phyloP scores from a whole-genome alignment of 306 rosid species.

The Cucurbita ficifolia region DNA sequence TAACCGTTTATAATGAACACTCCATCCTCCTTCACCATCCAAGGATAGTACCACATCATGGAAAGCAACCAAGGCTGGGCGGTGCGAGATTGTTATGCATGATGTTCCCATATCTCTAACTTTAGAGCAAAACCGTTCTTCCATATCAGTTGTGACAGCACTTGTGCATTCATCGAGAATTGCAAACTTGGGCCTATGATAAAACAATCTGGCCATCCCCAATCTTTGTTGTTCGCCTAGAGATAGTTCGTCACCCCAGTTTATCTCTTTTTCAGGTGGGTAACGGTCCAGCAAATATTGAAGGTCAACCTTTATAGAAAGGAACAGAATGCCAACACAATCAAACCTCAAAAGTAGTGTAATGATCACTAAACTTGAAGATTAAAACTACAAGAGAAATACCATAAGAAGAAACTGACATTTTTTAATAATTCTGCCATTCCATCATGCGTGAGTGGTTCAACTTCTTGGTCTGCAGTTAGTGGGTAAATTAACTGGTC shows the following conservation, averaged over 20 bases:
- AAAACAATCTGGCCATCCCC: constrained; percentile 99
- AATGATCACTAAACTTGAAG: background rate
- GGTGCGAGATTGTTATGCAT: constrained; percentile 97
- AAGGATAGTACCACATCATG: constrained; percentile 89
- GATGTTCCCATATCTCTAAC: constrained; percentile 99
- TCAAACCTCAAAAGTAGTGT: background rate
- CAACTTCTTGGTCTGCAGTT: constrained; percentile 58
- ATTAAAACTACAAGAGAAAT: background rate
- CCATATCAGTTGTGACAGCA: constrained; percentile 99
- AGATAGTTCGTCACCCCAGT: constrained; percentile 97
- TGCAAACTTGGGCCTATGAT: constrained; percentile 95
- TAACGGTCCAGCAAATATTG: constrained; percentile 89
- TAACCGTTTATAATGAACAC: constrained; percentile 69
- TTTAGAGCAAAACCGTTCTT: constrained; percentile 94
- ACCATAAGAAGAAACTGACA: background rate
- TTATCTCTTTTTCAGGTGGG: constrained; percentile 72
- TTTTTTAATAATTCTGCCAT: constrained; percentile 69
- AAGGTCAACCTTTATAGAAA: constrained; percentile 74
- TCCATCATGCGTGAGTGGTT: constrained; percentile 61
- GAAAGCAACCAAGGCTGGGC: constrained; percentile 96
- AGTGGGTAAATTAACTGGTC: constrained; percentile 97
- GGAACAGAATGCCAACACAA: constrained; percentile 5
- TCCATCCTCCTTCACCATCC: constrained; percentile 99
- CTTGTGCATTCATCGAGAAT: constrained; percentile 99
- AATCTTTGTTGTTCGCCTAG: constrained; percentile 95